Percentiles rank a stretch among this genome's conserved stretches.
These are phyloP conservation scores for Diaporthe sp. DNA, from an alignment of 2,329 filamentous ascomycete species.

Conservation along the genomic window DNA sequence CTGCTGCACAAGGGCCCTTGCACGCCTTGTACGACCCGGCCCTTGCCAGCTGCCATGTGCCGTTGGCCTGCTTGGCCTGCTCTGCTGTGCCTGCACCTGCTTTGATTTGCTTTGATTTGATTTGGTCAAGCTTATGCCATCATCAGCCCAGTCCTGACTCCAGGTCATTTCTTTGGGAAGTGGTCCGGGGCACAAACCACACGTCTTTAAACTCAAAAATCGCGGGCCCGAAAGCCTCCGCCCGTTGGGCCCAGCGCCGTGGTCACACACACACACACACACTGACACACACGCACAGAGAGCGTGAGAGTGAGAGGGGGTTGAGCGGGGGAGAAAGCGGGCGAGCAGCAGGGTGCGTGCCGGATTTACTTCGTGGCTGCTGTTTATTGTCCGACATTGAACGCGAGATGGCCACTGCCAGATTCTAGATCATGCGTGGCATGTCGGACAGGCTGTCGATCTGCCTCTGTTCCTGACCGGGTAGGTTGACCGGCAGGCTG, in stretches of 20 bases:
- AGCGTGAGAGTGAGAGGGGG: neutral
- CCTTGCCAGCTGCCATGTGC: conserved; percentile 26
- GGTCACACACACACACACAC: neutral
- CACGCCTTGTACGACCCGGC: neutral
- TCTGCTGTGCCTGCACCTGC: neutral
- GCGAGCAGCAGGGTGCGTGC: neutral
- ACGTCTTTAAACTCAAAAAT: conserved; percentile 23
- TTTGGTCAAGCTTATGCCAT: conserved; percentile 24
- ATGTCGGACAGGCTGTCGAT: conserved; percentile 28
- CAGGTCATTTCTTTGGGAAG: conserved; percentile 26
- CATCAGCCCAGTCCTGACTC: conserved; percentile 33
- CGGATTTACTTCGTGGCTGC: neutral
- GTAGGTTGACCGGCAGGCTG: neutral
- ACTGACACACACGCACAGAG: neutral
- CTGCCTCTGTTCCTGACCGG: conserved; percentile 19
- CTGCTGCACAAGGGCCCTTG: conserved; percentile 22
- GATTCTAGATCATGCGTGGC: conserved; percentile 28
- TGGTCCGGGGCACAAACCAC: conserved; percentile 29
- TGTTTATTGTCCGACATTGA: conserved; percentile 3
- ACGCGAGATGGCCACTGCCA: conserved; percentile 29
- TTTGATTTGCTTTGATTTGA: conserved; percentile 24
- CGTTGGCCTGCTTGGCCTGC: conserved; percentile 27
- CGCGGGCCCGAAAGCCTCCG: neutral
- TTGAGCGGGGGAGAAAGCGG: neutral
- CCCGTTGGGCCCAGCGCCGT: neutral